Conservation (phyloP, 2,329 filamentous ascomycete species). For the Diaporthe citri region DNA sequence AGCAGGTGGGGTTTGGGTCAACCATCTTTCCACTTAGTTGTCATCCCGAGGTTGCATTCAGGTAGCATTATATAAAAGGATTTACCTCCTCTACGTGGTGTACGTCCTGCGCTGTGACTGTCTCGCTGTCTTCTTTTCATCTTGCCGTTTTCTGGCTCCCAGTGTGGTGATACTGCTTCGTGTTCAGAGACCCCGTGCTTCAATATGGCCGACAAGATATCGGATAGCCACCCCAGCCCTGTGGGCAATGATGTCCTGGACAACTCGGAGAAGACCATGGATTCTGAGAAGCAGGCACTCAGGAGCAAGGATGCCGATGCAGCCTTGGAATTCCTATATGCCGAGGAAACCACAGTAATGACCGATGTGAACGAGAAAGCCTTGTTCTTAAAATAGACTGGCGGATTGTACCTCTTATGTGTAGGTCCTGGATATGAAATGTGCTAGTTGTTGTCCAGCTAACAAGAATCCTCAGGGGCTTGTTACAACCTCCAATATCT, state of each 20-base stretch:
- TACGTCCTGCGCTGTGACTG: background rate
- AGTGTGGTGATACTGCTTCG: background rate
- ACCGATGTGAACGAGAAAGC: slow-evolving; percentile 36
- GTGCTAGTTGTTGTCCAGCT: background rate
- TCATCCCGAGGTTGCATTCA: background rate
- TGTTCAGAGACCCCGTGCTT: background rate
- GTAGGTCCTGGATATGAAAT: slow-evolving; percentile 36
- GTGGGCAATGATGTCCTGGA: background rate
- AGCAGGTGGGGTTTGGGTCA: background rate
- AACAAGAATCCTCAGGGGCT: slow-evolving; percentile 43
- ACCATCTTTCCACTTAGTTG: background rate
- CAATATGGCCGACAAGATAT: slow-evolving; percentile 21
- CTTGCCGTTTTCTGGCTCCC: background rate
- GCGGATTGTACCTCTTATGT: slow-evolving; percentile 49
- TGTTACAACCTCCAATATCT: slow-evolving; percentile 49
- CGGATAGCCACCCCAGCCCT: background rate
- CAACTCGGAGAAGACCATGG: slow-evolving; percentile 12
- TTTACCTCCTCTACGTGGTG: too few species aligned
- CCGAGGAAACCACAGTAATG: slow-evolving; percentile 29
- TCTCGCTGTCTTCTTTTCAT: background rate
- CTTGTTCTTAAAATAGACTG: slow-evolving; percentile 48
- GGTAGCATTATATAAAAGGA: background rate
- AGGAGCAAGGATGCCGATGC: slow-evolving; percentile 31
- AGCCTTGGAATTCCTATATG: slow-evolving; percentile 35
- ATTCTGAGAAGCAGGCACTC: slow-evolving; percentile 37